These are phyloP conservation scores for Phytophthora sansomeana DNA, from an alignment of 352 stramenopile genomes.

Conservation along the genomic window DNA sequence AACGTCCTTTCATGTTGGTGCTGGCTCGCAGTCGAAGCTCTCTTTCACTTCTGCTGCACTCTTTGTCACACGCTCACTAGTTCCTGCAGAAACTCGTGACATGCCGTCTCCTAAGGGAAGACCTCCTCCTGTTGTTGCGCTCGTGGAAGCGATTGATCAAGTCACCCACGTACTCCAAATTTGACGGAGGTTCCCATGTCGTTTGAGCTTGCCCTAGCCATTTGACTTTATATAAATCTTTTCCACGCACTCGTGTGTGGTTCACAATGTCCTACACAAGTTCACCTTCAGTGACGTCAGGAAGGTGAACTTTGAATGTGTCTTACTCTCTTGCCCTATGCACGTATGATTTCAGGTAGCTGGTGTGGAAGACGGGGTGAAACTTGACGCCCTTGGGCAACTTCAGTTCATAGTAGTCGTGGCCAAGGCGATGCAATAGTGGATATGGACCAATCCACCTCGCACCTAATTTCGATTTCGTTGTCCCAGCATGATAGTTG, in stretches of 20 bases:
- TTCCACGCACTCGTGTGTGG: conserved; percentile 9
- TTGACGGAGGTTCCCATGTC: conserved; percentile 15
- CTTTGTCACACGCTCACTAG: no score
- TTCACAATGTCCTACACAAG: conserved; percentile 22
- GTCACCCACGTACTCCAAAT: conserved; percentile 18
- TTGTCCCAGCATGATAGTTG: conserved; percentile 19
- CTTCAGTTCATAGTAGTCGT: conserved; percentile 13
- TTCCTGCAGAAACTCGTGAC: no score
- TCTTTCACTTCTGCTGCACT: no score
- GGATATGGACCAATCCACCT: conserved; percentile 13
- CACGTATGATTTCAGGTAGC: conserved; percentile 7
- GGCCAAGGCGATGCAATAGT: not conserved
- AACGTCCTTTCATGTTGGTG: no score
- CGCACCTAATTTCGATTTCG: conserved; percentile 12
- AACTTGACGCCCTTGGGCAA: conserved; percentile 5
- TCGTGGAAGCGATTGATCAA: no score
- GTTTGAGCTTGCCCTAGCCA: conserved; percentile 3
- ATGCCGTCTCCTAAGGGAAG: no score
- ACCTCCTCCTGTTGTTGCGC: no score
- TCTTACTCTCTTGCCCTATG: not conserved
- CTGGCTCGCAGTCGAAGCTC: no score
- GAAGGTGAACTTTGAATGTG: conserved; percentile 7
- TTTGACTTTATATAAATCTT: conserved; percentile 14
- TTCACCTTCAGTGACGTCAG: conserved; percentile 12
- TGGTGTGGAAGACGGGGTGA: conserved; percentile 8